Evolutionary conservation across 2,329 filamentous ascomycete genomes (phyloP).

Genomic region (Emmonsiellopsis sp.): DNA sequence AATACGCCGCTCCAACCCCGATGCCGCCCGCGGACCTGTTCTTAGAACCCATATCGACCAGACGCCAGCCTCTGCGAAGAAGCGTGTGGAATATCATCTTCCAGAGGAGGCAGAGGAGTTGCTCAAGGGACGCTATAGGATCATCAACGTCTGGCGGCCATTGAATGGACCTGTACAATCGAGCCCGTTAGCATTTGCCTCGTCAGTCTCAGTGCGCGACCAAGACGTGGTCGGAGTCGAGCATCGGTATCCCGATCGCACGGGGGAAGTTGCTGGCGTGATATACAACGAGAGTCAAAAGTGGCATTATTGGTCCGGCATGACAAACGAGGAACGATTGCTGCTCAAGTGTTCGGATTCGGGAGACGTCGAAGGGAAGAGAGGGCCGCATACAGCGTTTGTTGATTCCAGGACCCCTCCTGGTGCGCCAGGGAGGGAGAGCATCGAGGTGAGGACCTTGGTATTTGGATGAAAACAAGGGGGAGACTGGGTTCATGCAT

Average conservation of each 20-base stretch:
- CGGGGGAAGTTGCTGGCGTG: slow-evolving; percentile 66
- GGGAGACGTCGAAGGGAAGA: slow-evolving; percentile 37
- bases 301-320: slow-evolving; percentile 76
- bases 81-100: slow-evolving; percentile 61
- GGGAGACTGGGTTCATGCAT: no score
- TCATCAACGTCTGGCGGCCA: slow-evolving; percentile 81
- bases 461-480: slow-evolving; percentile 55
- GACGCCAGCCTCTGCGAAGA: slow-evolving; percentile 55
- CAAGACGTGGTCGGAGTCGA: slow-evolving; percentile 62
- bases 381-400: slow-evolving; percentile 69
- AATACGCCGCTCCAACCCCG: slow-evolving; percentile 57
- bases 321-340: slow-evolving; percentile 63
- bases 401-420: slow-evolving; percentile 61
- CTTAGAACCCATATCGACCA: slow-evolving; percentile 75
- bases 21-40: slow-evolving; percentile 59
- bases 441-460: slow-evolving; percentile 79
- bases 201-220: slow-evolving; percentile 46
- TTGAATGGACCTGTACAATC: slow-evolving; percentile 50
- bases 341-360: slow-evolving; percentile 73
- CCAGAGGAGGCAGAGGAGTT: slow-evolving; percentile 58
- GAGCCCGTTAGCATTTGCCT: slow-evolving; percentile 50
- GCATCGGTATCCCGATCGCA: slow-evolving; percentile 62
- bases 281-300: slow-evolving; percentile 51
- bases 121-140: slow-evolving; percentile 61
- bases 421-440: slow-evolving; percentile 66